Evolutionary conservation across 371 early-diverging fungal species (phyloP), one percentile per base, ranked within the genome.

Genomic region (Mortierella sp.): DNA sequence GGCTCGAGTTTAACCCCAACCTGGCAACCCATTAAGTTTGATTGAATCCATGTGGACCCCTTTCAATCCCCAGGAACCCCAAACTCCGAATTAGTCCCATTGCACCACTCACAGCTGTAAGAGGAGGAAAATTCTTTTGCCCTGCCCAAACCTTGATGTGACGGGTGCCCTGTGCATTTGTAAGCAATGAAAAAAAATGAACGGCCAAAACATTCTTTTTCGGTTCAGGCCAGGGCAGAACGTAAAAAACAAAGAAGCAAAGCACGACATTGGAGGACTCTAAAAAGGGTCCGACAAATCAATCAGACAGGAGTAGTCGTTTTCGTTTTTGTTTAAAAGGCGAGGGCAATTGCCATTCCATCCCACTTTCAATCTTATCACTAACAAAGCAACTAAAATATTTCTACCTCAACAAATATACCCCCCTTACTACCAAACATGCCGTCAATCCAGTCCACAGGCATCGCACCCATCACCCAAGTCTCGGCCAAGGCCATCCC

Each of bases 91-190:
- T 10, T n/a, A 19, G 31, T 19, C 22, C 31, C 19, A 61, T 61
- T 61, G 61, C 37, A 61, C 61, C 61, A 61, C 22, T 61, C 31
- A 48, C 19, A 16, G 58, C 58, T n/a, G 14, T 14, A 16, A 31
- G 26, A 22, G 0, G 2, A 13, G 16, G 39, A 22, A 16, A 48
- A 3, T 19, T 22, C n/a, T 48, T 6, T 48, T 48, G 6, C 22
- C n/a, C 10, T 34, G 10, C 0, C 47, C 37, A 61, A 61, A 61
- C 61, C 61, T 61, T 61, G 37, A 34, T 61, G 61, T 61, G 61
- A 61, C 61, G 61, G 61, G 61, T 61, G 61, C 61, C 61, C 61
- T 61, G 61, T 61, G 61, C 61, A 61, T 61, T 61, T 61, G 61
- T 61, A 34, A 61, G 24, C 47, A 50, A 24, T 48, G 39, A n/a